These are phyloP conservation scores for Blastobotrys persicus DNA, from an alignment of 1,139 yeast species.

Conservation along the genomic window DNA sequence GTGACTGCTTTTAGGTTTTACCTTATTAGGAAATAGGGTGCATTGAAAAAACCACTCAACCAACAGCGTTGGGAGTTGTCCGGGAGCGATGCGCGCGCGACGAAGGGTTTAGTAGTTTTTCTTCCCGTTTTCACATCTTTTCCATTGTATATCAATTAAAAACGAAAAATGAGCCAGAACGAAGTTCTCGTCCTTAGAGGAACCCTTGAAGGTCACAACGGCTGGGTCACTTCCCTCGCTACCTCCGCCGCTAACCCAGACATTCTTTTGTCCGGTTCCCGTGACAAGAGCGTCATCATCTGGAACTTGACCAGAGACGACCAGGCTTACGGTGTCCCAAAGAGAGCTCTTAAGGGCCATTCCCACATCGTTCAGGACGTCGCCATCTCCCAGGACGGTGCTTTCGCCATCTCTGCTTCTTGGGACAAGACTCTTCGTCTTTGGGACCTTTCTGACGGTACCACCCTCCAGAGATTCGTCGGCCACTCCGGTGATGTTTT, in stretches of 20 bases:
- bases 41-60: slow-evolving; percentile 2
- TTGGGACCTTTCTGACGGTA: slow-evolving; percentile 97
- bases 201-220: slow-evolving; percentile 78
- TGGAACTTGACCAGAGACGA: slow-evolving; percentile 99
- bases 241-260: slow-evolving; percentile 99
- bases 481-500: slow-evolving; percentile 98
- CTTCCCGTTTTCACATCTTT: neutral
- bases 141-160: slow-evolving; percentile 4
- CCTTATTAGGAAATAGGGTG: neutral
- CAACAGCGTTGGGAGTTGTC: neutral
- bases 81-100: slow-evolving; percentile 6
- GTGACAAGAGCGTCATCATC: slow-evolving; percentile 98
- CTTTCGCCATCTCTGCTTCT: slow-evolving; percentile 97
- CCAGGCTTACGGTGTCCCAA: slow-evolving; percentile 96
- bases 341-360: slow-evolving; percentile 97
- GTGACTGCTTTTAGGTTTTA: slow-evolving; percentile 6
- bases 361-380: slow-evolving; percentile 98
- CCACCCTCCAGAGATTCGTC: slow-evolving; percentile 90
- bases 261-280: slow-evolving; percentile 95
- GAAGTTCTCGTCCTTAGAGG: slow-evolving; percentile 99
- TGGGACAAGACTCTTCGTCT: slow-evolving; percentile 99
- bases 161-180: slow-evolving; percentile 34
- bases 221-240: slow-evolving; percentile 98
- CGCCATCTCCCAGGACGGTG: slow-evolving; percentile 97
- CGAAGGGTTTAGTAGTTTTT: neutral